Base-by-base conservation (phyloP, 1,284 basidiomycete genomes). In the Leccinum pachyderme region DNA sequence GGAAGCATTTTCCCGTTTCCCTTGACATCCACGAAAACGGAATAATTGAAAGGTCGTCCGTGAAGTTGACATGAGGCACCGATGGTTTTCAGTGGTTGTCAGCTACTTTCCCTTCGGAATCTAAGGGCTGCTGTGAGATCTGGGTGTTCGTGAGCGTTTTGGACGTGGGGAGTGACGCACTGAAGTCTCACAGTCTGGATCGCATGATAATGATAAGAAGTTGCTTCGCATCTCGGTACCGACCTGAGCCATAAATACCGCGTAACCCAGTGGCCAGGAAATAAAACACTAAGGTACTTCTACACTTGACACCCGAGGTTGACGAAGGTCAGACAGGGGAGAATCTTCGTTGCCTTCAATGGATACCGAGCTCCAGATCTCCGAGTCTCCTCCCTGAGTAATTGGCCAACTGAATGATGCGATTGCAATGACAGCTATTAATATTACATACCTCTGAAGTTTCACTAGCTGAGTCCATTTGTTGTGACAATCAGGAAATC, bases 101-200 rank as follows among this genome's bases (percentile, higher is more conserved):
- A 35, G 29, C 50, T 53, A 27, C 56, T 60, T 7, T 24, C 22
- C 46, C 44, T 49, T 47, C 31, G n/a, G 47, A 29, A 28, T 28
- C 15, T 24, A n/a, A 41, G 3, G 28, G 37, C 22, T 27, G 31
- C 37, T n/a, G n/a, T 9, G 31, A 35, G 29, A 37, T 43, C 8
- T 28, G 25, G 25, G 5, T 9, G 18, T 44, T 44, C 27, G 32
- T 52, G 18, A 45, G n/a, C 4, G 22, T 25, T 32, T 41, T 22
- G 11, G 39, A 41, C 39, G n/a, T 39, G 22, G 22, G 8, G 33
- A 32, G 24, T 18, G 15, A 32, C 7, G 27, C 11, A n/a, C 35
- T 6, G 7, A 2, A 46, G 25, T 48, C 18, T 25, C 44, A 18
- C 43, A 60, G 35, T 18, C 12, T 59, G 58, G 28, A 24, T 29